phyloP scores from a whole-genome alignment of 495 filamentous ascomycete genomes.

The Chaetomium fimeti region DNA sequence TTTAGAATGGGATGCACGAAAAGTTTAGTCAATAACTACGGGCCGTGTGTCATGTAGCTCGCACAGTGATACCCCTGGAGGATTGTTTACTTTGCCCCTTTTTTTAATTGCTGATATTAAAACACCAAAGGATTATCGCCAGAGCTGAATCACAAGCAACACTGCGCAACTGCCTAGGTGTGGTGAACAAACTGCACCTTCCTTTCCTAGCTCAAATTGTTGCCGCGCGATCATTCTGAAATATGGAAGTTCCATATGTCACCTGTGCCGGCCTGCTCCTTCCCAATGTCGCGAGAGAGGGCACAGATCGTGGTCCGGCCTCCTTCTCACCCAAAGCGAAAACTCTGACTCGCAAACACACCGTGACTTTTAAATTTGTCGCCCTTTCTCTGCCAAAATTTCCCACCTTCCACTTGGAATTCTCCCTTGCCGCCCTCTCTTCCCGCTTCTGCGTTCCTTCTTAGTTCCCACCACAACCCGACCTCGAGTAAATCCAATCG shows the following conservation, averaged over 20 bases:
- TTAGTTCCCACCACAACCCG: neutral
- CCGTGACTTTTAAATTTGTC: neutral
- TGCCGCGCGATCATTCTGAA: neutral
- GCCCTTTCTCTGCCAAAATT: neutral
- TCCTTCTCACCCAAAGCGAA: neutral
- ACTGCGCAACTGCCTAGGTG: neutral
- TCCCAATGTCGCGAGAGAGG: neutral
- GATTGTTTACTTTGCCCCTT: constrained; percentile 18
- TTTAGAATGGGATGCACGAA: too few species aligned
- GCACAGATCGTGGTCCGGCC: neutral
- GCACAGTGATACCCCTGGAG: constrained; percentile 5
- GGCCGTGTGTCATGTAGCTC: neutral
- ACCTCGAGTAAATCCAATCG: neutral
- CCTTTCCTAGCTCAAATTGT: neutral
- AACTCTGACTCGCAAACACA: neutral
- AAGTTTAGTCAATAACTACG: neutral
- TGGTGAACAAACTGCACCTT: neutral
- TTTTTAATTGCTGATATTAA: neutral
- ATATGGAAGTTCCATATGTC: too few species aligned
- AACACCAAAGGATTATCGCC: constrained; percentile 2
- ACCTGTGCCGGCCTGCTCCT: neutral
- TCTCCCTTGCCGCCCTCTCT: neutral
- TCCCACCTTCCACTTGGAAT: neutral
- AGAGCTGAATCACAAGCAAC: neutral
- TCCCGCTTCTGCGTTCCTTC: neutral